Base-by-base conservation (phyloP, 164 flowering plant species). In the Macadamia tetraphylla region DNA sequence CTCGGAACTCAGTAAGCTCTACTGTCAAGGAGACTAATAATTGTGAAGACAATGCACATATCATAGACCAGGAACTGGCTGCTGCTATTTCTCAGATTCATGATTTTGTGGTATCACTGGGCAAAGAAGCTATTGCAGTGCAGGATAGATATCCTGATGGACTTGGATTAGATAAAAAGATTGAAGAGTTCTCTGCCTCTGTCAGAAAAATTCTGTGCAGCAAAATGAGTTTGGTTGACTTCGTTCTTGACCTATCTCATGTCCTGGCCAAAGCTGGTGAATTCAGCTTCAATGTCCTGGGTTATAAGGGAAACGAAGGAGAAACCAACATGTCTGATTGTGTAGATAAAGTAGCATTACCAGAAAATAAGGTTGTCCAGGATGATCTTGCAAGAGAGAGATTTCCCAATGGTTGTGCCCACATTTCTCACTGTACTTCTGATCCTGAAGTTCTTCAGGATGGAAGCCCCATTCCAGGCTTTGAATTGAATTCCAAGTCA, bases 331-430 rank as follows among this genome's bases (percentile, higher is more conserved):
- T 73, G 73, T 81, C 90, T 68, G 96, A 87, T 77, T 90, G 93
- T 73, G 81, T 90, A 67, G 99, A 90, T 80, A 92, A 94, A 74
- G 87, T 89, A 73, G 92, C 88, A 29, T 81, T 88, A 66, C 88
- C 86, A 0, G 97, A 90, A 74, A 85, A 87, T 68, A 90, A 84
- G 73, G 74, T 69, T 18, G 72, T 81, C 56, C 79, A 80, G 60
- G 79, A 76, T 68, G 81, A 79, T 59, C 75, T 76, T 62, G 53
- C 72, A 35, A 80, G 76, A 69, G 92, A 85, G 72, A 80, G 70
- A n/a, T 82, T 79, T 79, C 61, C 79, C 51, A 83, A 84, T 79
- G 84, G 85, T 10, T 81, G 82, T 67, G 48, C 79, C 48, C 79
- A 78, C 67, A 74, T 81, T 67, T 84, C 92, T 78, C 84, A 71